Conservation (phyloP, 1,284 basidiomycete species). For the Cerioporus squamosus region DNA sequence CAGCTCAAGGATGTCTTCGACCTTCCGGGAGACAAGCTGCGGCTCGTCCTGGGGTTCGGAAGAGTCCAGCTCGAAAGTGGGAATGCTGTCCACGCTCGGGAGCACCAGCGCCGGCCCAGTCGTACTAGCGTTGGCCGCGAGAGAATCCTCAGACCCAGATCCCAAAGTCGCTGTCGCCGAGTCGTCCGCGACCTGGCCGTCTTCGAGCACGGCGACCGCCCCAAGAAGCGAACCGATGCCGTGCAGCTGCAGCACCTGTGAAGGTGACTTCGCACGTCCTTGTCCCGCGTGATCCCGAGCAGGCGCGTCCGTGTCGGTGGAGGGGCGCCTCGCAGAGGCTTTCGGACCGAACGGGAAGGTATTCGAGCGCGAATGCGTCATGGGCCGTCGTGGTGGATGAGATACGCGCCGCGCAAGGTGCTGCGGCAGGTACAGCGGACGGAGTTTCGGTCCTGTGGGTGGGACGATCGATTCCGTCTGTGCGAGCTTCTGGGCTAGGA, state of each 20-base stretch:
- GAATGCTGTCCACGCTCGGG: background rate
- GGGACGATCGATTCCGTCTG: constrained; percentile 10
- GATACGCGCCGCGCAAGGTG: constrained; percentile 15
- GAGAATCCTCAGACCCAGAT: background rate
- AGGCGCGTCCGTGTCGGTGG: background rate
- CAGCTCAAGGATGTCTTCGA: constrained; percentile 19
- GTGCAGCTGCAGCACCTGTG: constrained; percentile 14
- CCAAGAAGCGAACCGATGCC: constrained; percentile 25
- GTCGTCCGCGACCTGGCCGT: background rate
- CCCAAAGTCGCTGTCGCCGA: background rate
- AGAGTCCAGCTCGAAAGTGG: background rate
- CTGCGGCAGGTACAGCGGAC: constrained; percentile 25
- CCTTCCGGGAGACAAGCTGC: constrained; percentile 10
- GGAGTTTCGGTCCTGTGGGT: constrained; percentile 8
- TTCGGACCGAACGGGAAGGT: background rate
- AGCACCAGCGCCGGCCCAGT: background rate
- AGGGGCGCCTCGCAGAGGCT: background rate
- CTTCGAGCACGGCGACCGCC: constrained; percentile 13
- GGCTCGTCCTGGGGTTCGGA: no score
- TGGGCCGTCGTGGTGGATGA: background rate
- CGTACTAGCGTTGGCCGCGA: no score
- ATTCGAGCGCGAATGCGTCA: background rate
- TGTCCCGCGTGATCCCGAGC: background rate
- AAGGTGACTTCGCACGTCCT: background rate
- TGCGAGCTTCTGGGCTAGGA: constrained; percentile 26